Percentiles rank a stretch among this genome's conserved stretches.
These are phyloP conservation scores for Halteria grandinella DNA, from an alignment of 73 alveolate species.

Conservation along the genomic window DNA sequence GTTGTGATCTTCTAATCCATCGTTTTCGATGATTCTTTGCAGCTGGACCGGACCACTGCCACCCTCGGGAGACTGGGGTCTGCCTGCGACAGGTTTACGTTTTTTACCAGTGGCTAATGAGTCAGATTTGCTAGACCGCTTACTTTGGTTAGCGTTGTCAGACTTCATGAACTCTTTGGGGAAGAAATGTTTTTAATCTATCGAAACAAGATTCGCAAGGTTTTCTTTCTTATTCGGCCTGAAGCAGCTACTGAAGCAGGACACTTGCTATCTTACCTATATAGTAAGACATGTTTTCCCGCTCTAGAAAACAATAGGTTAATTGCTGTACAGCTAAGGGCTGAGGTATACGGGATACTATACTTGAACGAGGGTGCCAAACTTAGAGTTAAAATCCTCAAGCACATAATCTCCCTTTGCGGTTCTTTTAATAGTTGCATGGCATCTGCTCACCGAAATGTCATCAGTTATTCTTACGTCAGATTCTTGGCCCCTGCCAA, in stretches of 20 bases:
- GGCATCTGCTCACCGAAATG: conserved; percentile 65
- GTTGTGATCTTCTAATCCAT: too few relatives aligned
- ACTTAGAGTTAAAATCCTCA: conserved; percentile 55
- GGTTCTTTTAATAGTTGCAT: conserved; percentile 44
- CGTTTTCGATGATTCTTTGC: too few relatives aligned
- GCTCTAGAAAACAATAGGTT: conserved; percentile 21
- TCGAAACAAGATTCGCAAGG: background rate
- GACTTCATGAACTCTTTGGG: conserved; percentile 35
- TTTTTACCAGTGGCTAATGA: too few relatives aligned
- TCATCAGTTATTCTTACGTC: conserved; percentile 70
- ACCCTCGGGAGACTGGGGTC: too few relatives aligned
- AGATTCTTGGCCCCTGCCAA: conserved; percentile 68
- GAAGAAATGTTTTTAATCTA: conserved; percentile 14
- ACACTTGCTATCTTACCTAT: conserved; percentile 12
- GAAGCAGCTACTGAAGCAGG: conserved; percentile 39
- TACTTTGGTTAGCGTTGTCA: too few relatives aligned
- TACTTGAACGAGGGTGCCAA: conserved; percentile 61
- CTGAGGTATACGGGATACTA: conserved; percentile 17
- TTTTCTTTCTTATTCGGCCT: background rate
- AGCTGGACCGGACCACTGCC: too few relatives aligned
- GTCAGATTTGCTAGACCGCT: too few relatives aligned
- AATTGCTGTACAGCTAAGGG: conserved; percentile 13
- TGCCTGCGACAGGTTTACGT: too few relatives aligned
- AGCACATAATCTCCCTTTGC: conserved; percentile 55
- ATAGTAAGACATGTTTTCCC: conserved; percentile 40